Percentiles rank a stretch among this genome's conserved stretches.
Evolutionary conservation across 345 rosid species (phyloP).

Genomic region (Aquilaria malaccensis): DNA sequence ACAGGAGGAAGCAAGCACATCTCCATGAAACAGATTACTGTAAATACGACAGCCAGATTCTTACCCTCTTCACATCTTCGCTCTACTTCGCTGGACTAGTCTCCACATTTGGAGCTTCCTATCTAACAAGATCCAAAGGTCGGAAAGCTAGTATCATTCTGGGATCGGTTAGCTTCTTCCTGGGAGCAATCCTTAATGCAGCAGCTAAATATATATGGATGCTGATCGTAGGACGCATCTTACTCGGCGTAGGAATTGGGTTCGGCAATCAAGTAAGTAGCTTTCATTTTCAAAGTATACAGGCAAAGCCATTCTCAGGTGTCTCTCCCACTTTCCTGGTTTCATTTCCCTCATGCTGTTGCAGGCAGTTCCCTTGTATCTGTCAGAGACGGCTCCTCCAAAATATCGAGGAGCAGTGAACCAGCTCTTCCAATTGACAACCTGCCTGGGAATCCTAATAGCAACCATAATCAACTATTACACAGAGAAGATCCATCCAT

Average conservation of each 20-base stretch:
- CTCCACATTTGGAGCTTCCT: slow-evolving; percentile 69
- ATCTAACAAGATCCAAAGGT: slow-evolving; percentile 57
- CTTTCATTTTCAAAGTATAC: not conserved
- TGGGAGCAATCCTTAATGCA: slow-evolving; percentile 69
- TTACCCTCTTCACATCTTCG: slow-evolving; percentile 82
- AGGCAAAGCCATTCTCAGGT: not conserved
- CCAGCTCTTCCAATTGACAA: slow-evolving; percentile 78
- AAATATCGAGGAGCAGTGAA: slow-evolving; percentile 74
- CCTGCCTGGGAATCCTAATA: slow-evolving; percentile 70
- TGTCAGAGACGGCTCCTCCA: slow-evolving; percentile 92
- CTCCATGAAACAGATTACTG: slow-evolving; percentile 84
- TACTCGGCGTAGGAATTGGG: slow-evolving; percentile 79
- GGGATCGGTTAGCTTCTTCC: slow-evolving; percentile 68
- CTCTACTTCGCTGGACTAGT: slow-evolving; percentile 78
- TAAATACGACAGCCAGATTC: slow-evolving; percentile 74
- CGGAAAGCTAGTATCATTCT: slow-evolving; percentile 64
- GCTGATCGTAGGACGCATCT: slow-evolving; percentile 63
- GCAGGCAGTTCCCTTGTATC: slow-evolving; percentile 85
- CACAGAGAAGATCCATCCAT: slow-evolving; percentile 70
- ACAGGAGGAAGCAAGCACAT: slow-evolving; percentile 58
- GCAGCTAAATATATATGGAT: slow-evolving; percentile 50
- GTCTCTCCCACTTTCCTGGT: no score
- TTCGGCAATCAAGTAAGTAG: slow-evolving; percentile 71
- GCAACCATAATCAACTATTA: slow-evolving; percentile 66
- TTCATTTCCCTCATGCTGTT: slow-evolving; percentile 1